A percentile compares a stretch with the other conserved stretches of the same genome.
These are phyloP conservation scores for Colletotrichum camelliae DNA, from an alignment of 2,329 filamentous ascomycete species.

Conservation along the genomic window DNA sequence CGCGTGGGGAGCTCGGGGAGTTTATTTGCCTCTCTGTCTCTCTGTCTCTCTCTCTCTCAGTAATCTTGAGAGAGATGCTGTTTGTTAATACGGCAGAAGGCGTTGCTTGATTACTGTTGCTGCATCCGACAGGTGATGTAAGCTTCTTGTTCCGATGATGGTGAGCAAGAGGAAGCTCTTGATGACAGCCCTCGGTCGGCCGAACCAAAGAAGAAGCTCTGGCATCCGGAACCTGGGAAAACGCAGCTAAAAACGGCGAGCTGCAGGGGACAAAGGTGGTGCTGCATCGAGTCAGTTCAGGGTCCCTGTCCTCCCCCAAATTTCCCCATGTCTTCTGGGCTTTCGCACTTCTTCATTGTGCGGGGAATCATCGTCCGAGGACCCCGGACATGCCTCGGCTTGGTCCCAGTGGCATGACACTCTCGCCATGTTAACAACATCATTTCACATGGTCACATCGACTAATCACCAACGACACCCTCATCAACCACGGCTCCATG, in stretches of 20 bases:
- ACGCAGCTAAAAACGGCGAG: not conserved
- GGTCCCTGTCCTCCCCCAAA: not conserved
- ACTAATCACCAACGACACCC: not conserved
- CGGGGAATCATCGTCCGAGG: constrained; percentile 2
- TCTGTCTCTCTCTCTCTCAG: not conserved
- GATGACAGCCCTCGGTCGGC: not conserved
- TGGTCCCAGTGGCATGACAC: not conserved
- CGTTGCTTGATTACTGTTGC: not conserved
- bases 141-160: not conserved
- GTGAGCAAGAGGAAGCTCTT: not conserved
- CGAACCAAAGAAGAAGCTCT: not conserved
- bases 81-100: not conserved
- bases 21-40: not conserved
- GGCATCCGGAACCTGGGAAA: not conserved
- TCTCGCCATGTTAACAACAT: not conserved
- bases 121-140: not conserved
- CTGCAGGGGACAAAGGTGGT: not conserved
- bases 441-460: not conserved
- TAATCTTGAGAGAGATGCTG: not conserved
- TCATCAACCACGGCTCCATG: not conserved
- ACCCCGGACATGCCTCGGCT: constrained; percentile 13
- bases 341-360: not conserved
- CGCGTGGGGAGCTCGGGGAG: not conserved
- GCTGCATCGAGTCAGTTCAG: constrained; percentile 1
- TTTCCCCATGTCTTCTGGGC: not conserved